phyloP scores from a whole-genome alignment of 306 rosid species.

The Prunus dulcis region DNA sequence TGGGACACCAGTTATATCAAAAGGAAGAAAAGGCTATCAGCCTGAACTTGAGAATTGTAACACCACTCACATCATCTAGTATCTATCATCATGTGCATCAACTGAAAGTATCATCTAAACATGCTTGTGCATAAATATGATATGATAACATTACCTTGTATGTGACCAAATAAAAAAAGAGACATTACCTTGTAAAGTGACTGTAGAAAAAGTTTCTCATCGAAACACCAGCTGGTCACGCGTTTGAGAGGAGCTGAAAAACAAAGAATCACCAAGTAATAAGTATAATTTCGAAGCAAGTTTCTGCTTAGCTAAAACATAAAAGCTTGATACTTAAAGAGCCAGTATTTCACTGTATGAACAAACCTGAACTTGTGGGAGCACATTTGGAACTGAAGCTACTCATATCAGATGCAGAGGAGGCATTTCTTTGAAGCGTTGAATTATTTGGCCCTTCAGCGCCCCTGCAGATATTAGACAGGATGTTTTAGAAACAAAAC shows the following conservation, averaged over 20 bases:
- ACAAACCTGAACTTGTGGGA: constrained; percentile 47
- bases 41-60: constrained; percentile 7
- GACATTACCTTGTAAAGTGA: constrained; percentile 83
- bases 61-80: background rate
- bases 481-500: background rate
- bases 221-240: constrained; percentile 65
- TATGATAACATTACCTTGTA: constrained; percentile 57
- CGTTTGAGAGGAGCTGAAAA: constrained; percentile 62
- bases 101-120: background rate
- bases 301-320: background rate
- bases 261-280: constrained; percentile 15
- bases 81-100: background rate
- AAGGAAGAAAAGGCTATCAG: background rate
- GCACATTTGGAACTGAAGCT: constrained; percentile 49
- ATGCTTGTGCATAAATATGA: constrained; percentile 1
- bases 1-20: no score
- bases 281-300: constrained; percentile 17
- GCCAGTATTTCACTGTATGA: background rate
- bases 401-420: constrained; percentile 65
- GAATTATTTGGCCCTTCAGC: constrained; percentile 30
- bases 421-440: constrained; percentile 55
- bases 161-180: background rate
- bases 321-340: background rate
- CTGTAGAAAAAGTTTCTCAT: constrained; percentile 77
- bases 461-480: constrained; percentile 23